Percentiles rank a stretch among this genome's conserved stretches.
Conservation (phyloP, 148 eudicot species). For the Chenopodium berlandieri region DNA sequence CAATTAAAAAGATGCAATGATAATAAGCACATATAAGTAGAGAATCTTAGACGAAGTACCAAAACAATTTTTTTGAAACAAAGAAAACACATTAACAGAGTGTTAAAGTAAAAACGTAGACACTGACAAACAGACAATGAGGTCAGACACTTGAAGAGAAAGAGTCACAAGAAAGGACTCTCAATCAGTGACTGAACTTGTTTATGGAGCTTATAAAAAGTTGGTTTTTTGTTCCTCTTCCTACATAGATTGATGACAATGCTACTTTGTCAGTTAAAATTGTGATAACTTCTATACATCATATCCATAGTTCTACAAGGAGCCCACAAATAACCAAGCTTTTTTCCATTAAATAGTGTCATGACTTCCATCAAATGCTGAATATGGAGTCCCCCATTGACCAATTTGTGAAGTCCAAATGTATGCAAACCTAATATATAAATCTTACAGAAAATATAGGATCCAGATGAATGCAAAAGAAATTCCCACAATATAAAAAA, state of each 20-base stretch:
- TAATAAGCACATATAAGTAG: not conserved
- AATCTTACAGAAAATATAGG: not conserved
- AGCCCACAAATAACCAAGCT: not conserved
- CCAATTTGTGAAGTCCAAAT: not conserved
- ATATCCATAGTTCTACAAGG: not conserved
- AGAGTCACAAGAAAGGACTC: not conserved
- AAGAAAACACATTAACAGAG: not conserved
- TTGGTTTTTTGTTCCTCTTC: not conserved
- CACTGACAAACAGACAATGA: not conserved
- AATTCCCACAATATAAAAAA: not conserved
- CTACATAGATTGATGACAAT: not conserved
- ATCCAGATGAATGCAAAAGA: not conserved
- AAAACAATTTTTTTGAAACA: not conserved
- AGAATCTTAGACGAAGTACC: not conserved
- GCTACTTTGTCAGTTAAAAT: not conserved
- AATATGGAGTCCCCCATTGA: not conserved
- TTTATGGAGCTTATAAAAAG: not conserved
- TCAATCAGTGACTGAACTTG: not conserved
- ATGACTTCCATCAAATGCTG: constrained; percentile 1
- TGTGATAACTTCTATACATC: too few relatives aligned
- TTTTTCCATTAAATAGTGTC: not conserved
- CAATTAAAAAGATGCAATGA: constrained; percentile 12
- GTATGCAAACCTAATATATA: not conserved
- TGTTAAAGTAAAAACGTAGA: not conserved
- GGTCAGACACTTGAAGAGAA: not conserved